These are phyloP conservation scores for Torulaspora delbrueckii DNA, from an alignment of 805 yeast species.

Conservation along the genomic window DNA sequence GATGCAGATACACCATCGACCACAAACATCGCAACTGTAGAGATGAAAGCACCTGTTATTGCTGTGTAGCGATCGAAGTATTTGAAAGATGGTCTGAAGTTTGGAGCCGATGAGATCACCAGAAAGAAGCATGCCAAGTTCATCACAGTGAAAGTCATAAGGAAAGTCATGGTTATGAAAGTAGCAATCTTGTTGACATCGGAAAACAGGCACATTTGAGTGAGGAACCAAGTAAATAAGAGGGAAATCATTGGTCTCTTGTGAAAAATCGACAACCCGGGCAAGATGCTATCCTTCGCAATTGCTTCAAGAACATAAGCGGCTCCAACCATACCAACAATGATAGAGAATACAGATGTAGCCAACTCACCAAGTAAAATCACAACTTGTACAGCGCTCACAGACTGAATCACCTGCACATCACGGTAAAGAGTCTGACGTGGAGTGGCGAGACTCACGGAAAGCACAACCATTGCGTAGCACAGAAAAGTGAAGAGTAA, in stretches of 20 bases:
- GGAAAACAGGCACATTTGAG: conserved; percentile 81
- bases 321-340: conserved; percentile 95
- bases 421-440: conserved; percentile 71
- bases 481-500: conserved; percentile 68
- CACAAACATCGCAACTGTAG: conserved; percentile 83
- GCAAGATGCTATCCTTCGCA: conserved; percentile 82
- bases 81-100: conserved; percentile 91
- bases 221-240: conserved; percentile 69
- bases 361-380: conserved; percentile 87
- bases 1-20: conserved; percentile 91
- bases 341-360: conserved; percentile 85
- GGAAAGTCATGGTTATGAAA: conserved; percentile 92
- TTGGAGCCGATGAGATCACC: conserved; percentile 92
- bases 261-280: conserved; percentile 63
- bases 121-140: conserved; percentile 89
- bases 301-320: conserved; percentile 89
- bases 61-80: conserved; percentile 85
- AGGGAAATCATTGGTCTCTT: conserved; percentile 64
- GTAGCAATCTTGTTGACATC: conserved; percentile 93
- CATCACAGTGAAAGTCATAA: conserved; percentile 93
- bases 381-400: conserved; percentile 60
- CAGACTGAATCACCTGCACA: conserved; percentile 79
- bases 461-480: conserved; percentile 73
- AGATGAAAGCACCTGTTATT: conserved; percentile 60
- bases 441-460: conserved; percentile 77